These are phyloP conservation scores for Jimgerdemannia flammicorona DNA, from an alignment of 192 early-diverging fungal genomes.

Conservation along the genomic window DNA sequence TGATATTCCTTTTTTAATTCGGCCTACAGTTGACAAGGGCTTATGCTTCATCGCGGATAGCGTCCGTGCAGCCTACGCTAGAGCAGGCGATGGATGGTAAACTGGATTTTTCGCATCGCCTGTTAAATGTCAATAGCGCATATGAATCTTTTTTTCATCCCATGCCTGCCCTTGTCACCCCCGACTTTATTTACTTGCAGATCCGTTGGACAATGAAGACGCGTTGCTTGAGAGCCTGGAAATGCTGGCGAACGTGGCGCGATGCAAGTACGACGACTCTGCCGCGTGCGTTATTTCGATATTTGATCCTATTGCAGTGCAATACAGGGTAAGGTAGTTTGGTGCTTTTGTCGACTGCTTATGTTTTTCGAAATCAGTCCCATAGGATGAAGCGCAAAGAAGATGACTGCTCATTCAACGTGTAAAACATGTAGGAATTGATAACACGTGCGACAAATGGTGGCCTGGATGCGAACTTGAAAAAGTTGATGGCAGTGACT, in stretches of 20 bases:
- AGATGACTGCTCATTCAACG: background rate
- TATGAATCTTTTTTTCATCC: background rate
- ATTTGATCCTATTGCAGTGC: slow-evolving; percentile 55
- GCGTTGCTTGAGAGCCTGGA: slow-evolving; percentile 62
- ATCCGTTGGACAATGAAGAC: slow-evolving; percentile 66
- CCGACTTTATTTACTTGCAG: slow-evolving; percentile 22
- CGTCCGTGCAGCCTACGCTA: slow-evolving; percentile 38
- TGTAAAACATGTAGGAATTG: slow-evolving; percentile 9
- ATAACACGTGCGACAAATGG: slow-evolving; percentile 3
- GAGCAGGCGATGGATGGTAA: slow-evolving; percentile 57
- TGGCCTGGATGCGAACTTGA: slow-evolving; percentile 26
- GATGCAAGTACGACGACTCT: slow-evolving; percentile 63
- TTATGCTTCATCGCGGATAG: slow-evolving; percentile 49
- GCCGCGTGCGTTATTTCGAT: slow-evolving; percentile 41
- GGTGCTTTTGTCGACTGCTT: slow-evolving; percentile 11
- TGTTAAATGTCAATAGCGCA: background rate
- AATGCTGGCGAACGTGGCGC: slow-evolving; percentile 62
- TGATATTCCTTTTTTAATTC: background rate
- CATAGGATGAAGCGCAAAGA: slow-evolving; percentile 1
- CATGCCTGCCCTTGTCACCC: background rate
- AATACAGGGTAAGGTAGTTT: slow-evolving; percentile 48
- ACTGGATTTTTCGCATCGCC: background rate
- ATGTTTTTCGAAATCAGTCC: slow-evolving; percentile 6
- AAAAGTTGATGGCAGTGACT: slow-evolving; percentile 38
- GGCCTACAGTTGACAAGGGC: slow-evolving; percentile 37